Evolutionary conservation across 202 grass and related monocot species (phyloP), one percentile per base, ranked within the genome.

Genomic region (Zizania palustris): DNA sequence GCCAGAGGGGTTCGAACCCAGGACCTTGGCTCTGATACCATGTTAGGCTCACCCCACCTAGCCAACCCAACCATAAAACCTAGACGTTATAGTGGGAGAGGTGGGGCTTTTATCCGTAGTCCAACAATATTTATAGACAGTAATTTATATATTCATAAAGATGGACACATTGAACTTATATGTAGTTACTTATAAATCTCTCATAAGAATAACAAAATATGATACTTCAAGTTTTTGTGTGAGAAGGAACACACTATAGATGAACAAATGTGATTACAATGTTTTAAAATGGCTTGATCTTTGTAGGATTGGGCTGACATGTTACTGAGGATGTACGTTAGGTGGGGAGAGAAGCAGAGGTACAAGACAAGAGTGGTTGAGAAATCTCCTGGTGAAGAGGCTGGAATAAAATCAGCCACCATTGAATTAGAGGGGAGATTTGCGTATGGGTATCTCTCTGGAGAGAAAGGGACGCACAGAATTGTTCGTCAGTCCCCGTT

Each of bases 251-350:
- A 6, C 60, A 34, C 11, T 65, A 57, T 79, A 14, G 13, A 59
- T 46, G 28, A 18, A 69, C 14, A 12, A 58, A 46, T 56, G 33
- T 64, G 44, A 21, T 18, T 69, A 38, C 13, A 61, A 74, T 80
- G 72, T 66, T 50, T 70, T 90, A 68, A 83, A 80, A 72, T 67
- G 66, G 45, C 60, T 69, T 87, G 68, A 79, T 75, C 59, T 92
- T 74, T 86, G 80, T 87, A 97, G 95, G 95, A 97, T 83, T 97
- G 95, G 91, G 89, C 95, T 74, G 91, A 97, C 19, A 94, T 94
- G 91, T 84, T 92, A 71, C 84, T 97, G 50, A 82, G 95, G 65
- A 94, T 94, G 95, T 97, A 97, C 72, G 77, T 90, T 74, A 90
- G 95, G 34, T 94, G 95, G 95, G 95, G 86, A 63, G 95, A 97